Percentiles rank a stretch among this genome's conserved stretches.
Evolutionary conservation across 2,329 filamentous ascomycete species (phyloP).

Genomic region (Alternaria burnsii): DNA sequence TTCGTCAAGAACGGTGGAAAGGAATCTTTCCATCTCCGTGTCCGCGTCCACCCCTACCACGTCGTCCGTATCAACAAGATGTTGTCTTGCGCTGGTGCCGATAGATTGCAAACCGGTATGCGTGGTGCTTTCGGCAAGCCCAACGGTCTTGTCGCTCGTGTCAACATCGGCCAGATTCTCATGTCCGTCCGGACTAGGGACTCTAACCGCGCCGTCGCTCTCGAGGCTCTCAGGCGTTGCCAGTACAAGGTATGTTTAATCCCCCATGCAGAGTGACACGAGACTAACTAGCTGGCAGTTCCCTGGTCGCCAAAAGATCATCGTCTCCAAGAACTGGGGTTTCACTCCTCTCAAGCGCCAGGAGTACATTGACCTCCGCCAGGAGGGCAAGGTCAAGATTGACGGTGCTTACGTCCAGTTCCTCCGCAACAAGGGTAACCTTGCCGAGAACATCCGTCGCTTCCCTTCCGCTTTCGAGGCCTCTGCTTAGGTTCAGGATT

Average conservation of each 20-base stretch:
- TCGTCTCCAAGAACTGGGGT: constrained; percentile 99
- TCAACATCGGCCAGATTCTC: constrained; percentile 99
- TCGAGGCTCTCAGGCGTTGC: constrained; percentile 98
- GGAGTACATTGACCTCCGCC: constrained; percentile 96
- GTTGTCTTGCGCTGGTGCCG: constrained; percentile 99
- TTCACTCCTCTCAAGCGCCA: constrained; percentile 98
- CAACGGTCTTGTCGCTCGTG: constrained; percentile 97
- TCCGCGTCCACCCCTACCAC: constrained; percentile 97
- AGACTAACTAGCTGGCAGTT: constrained; percentile 59
- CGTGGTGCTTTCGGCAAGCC: constrained; percentile 99
- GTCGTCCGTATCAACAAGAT: constrained; percentile 99
- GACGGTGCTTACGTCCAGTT: constrained; percentile 99
- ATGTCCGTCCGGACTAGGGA: constrained; percentile 97
- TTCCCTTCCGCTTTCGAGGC: constrained; percentile 89
- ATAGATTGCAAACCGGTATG: constrained; percentile 99
- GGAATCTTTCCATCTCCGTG: constrained; percentile 75
- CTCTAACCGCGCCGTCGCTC: constrained; percentile 86
- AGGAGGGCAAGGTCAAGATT: constrained; percentile 90
- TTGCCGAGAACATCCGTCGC: constrained; percentile 87
- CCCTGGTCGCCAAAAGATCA: constrained; percentile 99
- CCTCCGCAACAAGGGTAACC: constrained; percentile 89
- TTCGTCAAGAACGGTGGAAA: constrained; percentile 74
- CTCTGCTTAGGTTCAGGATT: constrained; percentile 42
- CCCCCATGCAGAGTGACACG: neutral
- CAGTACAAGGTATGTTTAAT: constrained; percentile 81